Evolutionary conservation across 2,329 filamentous ascomycete species (phyloP), one percentile per base, ranked within the genome.

Genomic region (Teratosphaeria zuluensis): DNA sequence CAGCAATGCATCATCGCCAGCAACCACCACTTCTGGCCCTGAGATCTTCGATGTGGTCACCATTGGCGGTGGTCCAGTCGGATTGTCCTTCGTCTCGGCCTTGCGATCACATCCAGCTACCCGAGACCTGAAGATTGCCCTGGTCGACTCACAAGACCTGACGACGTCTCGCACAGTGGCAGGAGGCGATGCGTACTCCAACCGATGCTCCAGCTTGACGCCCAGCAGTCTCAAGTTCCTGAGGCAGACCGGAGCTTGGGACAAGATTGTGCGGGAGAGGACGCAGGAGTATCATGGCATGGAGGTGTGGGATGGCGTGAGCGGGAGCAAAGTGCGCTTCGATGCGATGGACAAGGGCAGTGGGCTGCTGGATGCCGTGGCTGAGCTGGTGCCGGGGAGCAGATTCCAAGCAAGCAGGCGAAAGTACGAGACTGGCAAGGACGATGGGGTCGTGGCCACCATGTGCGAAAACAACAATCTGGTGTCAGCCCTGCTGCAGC

Each of bases 261-360:
- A 80, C 6, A 85, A 95, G 69, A 78, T 96, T 61, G 81, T 89
- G 65, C 76, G 80, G 51, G 78, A 83, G 5, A 84, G 94, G 33
- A 84, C 94, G 35, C 92, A 96, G 76, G 82, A 86, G 0, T 99
- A 96, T 73, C 86, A 95, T 60, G 89, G 92, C 67, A 99, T 99
- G 94, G 88, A 96, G 73, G 94, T 97, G 33, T 99, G 95, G 94
- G 94, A 99, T 73, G 95, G 92, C 62, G 84, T 96, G 58, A 89
- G 88, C 48, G 91, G 85, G 60, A 89, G 91, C 38, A 84, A 86
- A 66, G 94, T 99, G 71, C 88, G 90, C 65, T 99, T 99, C 73
- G 71, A 74, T 61, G 66, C 67, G 1, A 19, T 64, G 30, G 65
- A 71, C 28, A 46, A 62, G 38, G 59, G 60, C 2, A 53, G 56